Base-by-base conservation (phyloP, 208 protist species). In the Vickermania ingenoplastis region DNA sequence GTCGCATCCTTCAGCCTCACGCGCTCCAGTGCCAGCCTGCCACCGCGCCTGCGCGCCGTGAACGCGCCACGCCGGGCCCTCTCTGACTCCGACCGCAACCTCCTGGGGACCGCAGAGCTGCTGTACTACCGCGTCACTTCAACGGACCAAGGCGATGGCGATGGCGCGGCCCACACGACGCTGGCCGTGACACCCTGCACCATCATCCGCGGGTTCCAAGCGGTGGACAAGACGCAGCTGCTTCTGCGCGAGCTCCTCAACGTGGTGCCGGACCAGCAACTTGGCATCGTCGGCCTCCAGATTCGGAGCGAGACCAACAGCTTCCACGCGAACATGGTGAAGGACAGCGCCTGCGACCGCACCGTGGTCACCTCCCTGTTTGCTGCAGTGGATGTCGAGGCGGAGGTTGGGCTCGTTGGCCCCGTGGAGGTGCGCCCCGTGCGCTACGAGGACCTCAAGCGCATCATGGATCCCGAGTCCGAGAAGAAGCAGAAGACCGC, bases 321-420 rank as follows among this genome's bases (percentile, higher is more conserved):
- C 49, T 92, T 92, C 63, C 89, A 95, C 67, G 73, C 89, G 7
- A 92, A 92, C 65, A 85, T 92, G 81, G 51, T 74, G 14, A 75
- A 86, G 52, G 89, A 81, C 25, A 79, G 91, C 55, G 83, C 89
- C 70, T 95, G 89, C 65, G 89, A 95, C 57, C 68, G 59, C 63
- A 77, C 67, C 60, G 78, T 95, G 26, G 76, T 95, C 31, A 63
- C 74, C 59, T 79, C 68, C 7, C 79, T 95, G 0, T 95, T 95
- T 67, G 81, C 83, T n/a, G 71, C 70, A 7, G 85, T 92, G 57
- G 68, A 57, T 23, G 63, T 83, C 54, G 67, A 70, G 24, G 68
- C 69, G 31, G 68, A 68, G 48, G 36, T 92, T 0, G 63, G 63
- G 0, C 60, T 92, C 5, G 59, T 82, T 53, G 72, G 68, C 31